Evolutionary conservation across 345 rosid species (phyloP), one percentile per base, ranked within the genome.

Genomic region (Syzygium aromaticum): DNA sequence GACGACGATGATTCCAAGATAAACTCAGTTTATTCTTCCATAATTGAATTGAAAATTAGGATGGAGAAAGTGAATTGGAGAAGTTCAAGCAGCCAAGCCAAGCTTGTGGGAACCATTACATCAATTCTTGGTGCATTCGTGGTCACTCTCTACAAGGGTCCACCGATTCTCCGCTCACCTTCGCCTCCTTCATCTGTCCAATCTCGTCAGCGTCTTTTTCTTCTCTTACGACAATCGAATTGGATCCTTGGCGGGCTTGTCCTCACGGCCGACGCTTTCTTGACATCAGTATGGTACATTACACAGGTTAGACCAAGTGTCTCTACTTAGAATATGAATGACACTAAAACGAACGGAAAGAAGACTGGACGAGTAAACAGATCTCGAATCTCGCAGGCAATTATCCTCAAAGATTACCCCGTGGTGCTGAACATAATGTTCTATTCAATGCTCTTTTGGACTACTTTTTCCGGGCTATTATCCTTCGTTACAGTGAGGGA

Each of bases 111-210:
- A 77, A 77, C 86, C 52, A 53, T 90, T 22, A 63, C 56, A 27
- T 88, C 87, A 3, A 86, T 90, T 15, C 64, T 77, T 10, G 90
- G 91, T 25, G 91, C 88, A 19, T 88, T 87, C 27, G 25, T 57
- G 9, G 64, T 88, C 15, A 87, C 89, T 13, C 86, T 54, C 59
- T 84, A 90, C 90, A 87, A 87, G 56, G 91, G 89, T 53, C 86
- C 52, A 27, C 78, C 88, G 9, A 59, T 89, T 21, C 30, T 86
- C 38, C 22, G 5, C 8, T 73, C 30, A 3, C 15, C 86, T 25
- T 40, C 85, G 25, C 30, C 28, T 51, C 16, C 38, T 13, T 10
- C 23, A 19, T 30, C 33, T n/a, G 54, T 33, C 25, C 51, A 21
- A n/a, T 43, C 82, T 52, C 30, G 22, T 38, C 77, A 15, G 11